These are phyloP conservation scores for Podospora appendiculata DNA, from an alignment of 495 filamentous ascomycete genomes.

Conservation along the genomic window DNA sequence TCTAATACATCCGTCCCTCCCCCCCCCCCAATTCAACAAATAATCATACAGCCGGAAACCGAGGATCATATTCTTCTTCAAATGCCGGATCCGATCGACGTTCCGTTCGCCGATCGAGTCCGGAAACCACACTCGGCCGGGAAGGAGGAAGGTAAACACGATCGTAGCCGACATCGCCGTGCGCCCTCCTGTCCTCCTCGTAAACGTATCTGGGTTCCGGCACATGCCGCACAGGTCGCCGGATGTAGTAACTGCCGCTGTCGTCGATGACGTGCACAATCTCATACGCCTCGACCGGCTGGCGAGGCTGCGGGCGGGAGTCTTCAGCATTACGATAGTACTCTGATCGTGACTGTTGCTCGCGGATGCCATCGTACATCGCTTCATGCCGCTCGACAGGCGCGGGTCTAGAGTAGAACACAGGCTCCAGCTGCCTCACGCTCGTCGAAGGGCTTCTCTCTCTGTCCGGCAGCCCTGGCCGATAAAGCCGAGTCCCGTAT, in stretches of 20 bases:
- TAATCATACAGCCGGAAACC: conserved; percentile 11
- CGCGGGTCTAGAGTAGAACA: conserved; percentile 1
- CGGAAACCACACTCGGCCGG: not conserved
- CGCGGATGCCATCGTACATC: not conserved
- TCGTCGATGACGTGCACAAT: conserved; percentile 37
- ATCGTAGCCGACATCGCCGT: conserved; percentile 6
- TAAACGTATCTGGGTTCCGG: conserved; percentile 13
- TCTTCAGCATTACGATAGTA: conserved; percentile 26
- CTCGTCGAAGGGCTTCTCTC: not conserved
- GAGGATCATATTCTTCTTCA: conserved; percentile 36
- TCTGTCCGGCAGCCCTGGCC: not conserved
- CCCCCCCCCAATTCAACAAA: not conserved
- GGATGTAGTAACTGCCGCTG: conserved; percentile 36
- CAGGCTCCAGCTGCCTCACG: not conserved
- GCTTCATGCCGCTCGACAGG: not conserved
- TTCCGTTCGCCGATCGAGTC: not conserved
- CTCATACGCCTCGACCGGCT: conserved; percentile 31
- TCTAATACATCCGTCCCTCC: no score
- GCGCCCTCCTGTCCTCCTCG: conserved; percentile 4
- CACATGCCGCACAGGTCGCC: conserved; percentile 29
- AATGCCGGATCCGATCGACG: conserved; percentile 17
- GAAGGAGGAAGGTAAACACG: conserved; percentile 5
- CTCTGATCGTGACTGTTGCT: conserved; percentile 17
- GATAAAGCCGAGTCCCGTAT: conserved; percentile 1
- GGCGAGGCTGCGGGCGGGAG: conserved; percentile 13